phyloP scores from a whole-genome alignment of 1,139 yeast species.

The Lodderomyces parapsilosis region DNA sequence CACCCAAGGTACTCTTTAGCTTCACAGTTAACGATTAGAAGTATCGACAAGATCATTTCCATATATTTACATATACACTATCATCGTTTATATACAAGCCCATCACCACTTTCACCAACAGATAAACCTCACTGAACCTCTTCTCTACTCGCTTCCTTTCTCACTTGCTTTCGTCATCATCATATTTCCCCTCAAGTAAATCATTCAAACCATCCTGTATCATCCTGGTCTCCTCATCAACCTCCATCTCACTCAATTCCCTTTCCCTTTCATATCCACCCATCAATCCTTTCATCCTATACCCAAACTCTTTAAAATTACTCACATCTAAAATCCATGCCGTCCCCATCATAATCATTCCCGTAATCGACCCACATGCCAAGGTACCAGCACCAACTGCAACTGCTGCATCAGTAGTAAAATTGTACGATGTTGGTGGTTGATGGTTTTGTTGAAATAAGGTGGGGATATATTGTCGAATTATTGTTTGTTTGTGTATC shows the following conservation, averaged over 20 bases:
- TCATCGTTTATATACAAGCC: neutral
- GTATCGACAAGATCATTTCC: too few species aligned
- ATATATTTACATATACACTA: too few species aligned
- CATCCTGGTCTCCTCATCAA: slow-evolving; percentile 65
- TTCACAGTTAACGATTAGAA: neutral
- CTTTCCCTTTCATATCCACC: slow-evolving; percentile 68
- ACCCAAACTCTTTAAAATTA: slow-evolving; percentile 66
- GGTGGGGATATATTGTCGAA: slow-evolving; percentile 74
- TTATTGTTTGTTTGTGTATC: slow-evolving; percentile 71
- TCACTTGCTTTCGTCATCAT: slow-evolving; percentile 10
- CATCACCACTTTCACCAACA: neutral
- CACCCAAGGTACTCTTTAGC: too few species aligned
- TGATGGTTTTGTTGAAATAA: slow-evolving; percentile 83
- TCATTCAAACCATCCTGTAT: slow-evolving; percentile 54
- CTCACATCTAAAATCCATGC: slow-evolving; percentile 81
- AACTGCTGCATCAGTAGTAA: slow-evolving; percentile 79
- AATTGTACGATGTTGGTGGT: slow-evolving; percentile 73
- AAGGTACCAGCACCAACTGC: slow-evolving; percentile 84
- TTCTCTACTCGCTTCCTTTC: neutral
- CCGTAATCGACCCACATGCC: slow-evolving; percentile 68
- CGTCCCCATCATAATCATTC: slow-evolving; percentile 71
- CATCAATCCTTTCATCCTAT: slow-evolving; percentile 59
- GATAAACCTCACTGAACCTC: neutral
- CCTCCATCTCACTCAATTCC: slow-evolving; percentile 47
- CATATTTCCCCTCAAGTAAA: slow-evolving; percentile 43